Conservation (phyloP, 1,284 basidiomycete species). For the Fistulinella cinereoalba region DNA sequence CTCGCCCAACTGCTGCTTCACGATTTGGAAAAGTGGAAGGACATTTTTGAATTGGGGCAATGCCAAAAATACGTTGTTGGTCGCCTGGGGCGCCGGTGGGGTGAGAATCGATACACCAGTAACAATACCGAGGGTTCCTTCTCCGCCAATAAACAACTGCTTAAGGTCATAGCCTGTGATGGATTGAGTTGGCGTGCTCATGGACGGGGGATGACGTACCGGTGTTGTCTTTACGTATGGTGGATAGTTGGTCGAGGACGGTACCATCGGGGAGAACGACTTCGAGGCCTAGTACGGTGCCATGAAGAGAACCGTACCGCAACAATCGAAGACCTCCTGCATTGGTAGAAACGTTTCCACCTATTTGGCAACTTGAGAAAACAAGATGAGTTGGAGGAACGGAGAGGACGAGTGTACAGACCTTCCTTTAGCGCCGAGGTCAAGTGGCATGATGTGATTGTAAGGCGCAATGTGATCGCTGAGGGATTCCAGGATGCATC, state of each 20-base stretch:
- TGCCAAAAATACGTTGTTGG: conserved; percentile 78
- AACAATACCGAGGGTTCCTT: conserved; percentile 94
- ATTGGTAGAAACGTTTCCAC: conserved; percentile 97
- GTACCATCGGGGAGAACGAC: conserved; percentile 97
- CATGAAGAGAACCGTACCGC: conserved; percentile 94
- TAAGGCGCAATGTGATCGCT: conserved; percentile 86
- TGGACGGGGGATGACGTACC: conserved; percentile 47
- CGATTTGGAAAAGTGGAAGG: conserved; percentile 64
- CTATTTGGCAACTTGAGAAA: conserved; percentile 86
- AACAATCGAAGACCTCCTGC: conserved; percentile 93
- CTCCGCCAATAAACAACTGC: conserved; percentile 97
- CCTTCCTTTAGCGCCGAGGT: conserved; percentile 97
- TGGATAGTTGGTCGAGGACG: conserved; percentile 82
- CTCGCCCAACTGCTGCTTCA: conserved; percentile 82
- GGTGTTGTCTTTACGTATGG: conserved; percentile 96
- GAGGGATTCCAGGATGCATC: conserved; percentile 91
- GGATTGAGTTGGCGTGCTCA: not conserved
- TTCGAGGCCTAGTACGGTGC: conserved; percentile 94
- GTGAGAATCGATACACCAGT: conserved; percentile 95
- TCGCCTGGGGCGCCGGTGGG: conserved; percentile 82
- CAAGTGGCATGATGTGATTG: conserved; percentile 96
- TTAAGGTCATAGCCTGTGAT: conserved; percentile 94
- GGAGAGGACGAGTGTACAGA: conserved; percentile 33
- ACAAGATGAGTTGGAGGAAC: conserved; percentile 1
- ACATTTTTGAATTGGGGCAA: conserved; percentile 74